Conservation (phyloP, 768 basidiomycete genomes). For the Gelatoporia subvermispora region DNA sequence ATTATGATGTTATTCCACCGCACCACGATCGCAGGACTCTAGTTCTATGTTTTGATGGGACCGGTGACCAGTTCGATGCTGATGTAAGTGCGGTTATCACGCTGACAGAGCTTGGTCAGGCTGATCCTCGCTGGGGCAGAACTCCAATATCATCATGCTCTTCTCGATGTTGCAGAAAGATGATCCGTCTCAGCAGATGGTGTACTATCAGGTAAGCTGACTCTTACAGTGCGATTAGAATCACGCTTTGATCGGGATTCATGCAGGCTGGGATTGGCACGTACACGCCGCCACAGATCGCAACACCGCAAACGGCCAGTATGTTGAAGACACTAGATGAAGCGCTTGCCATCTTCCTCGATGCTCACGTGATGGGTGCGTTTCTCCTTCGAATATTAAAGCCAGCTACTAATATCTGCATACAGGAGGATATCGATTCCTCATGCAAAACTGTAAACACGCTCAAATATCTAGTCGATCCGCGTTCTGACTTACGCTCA, state of each 20-base stretch:
- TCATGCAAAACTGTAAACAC: constrained; percentile 67
- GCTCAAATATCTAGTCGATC: background rate
- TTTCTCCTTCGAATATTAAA: background rate
- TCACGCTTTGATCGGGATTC: too few relatives aligned
- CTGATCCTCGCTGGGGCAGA: too few relatives aligned
- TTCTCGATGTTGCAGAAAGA: constrained; percentile 71
- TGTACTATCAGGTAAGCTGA: constrained; percentile 62
- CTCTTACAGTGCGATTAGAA: background rate
- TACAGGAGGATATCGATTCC: constrained; percentile 72
- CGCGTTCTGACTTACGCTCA: background rate
- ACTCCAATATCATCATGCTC: constrained; percentile 68
- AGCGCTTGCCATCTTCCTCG: constrained; percentile 56
- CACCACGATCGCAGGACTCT: constrained; percentile 38
- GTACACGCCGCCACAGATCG: constrained; percentile 59
- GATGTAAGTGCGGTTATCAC: constrained; percentile 57
- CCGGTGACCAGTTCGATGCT: constrained; percentile 60
- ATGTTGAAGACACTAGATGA: constrained; percentile 52
- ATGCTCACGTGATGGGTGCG: constrained; percentile 68
- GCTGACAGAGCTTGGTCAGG: too few relatives aligned
- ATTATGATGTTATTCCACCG: constrained; percentile 18
- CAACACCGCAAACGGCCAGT: constrained; percentile 51
- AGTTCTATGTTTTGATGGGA: constrained; percentile 67
- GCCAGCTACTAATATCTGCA: background rate
- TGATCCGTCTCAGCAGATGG: constrained; percentile 53
- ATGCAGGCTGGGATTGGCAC: constrained; percentile 68